Base-by-base conservation (phyloP, 345 rosid species). In the Eucalyptus victrix region DNA sequence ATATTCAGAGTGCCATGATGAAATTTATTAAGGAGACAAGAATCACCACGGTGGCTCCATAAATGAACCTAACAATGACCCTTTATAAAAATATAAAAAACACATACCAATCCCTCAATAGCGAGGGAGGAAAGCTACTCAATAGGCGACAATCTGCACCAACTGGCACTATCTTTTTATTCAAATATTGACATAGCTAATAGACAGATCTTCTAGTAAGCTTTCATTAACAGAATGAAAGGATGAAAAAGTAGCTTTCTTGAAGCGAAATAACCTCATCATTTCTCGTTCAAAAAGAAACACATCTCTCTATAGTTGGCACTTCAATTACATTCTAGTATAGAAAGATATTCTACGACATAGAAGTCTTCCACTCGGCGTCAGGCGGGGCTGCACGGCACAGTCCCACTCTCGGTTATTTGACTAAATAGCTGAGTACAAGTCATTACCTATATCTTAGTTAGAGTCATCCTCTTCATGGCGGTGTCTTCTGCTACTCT, bases 401-500 rank as follows among this genome's bases (percentile, higher is more conserved):
- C 30, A 40, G 7, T 40, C 30, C 30, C 85, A 40, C 30, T 76
- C 47, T 28, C 30, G 24, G 8, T 40, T 6, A 76, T 40, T 76
- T 21, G 85, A 76, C 28, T 40, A 76, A 40, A 40, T 40, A 76
- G 85, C 85, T 6, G 47, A 40, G 30, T 21, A 21, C 45, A 76
- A 40, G 32, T 87, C 54, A 34, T 87, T 80, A 89, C 89, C 89
- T 88, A 80, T 21, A 76, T 56, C 18, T 23, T 49, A 76, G 50
- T 89, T 80, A 49, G 62, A 94, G 34, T 91, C 89, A 87, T 92
- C 93, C 86, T 56, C 87, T 90, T 91, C 88, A 83, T 76, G 95
- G 32, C 89, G 94, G 87, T 90, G 96, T 89, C 93, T 96, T 89
- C 94, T 94, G 91, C 95, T 94, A 90, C 93, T 94, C 94, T 93